Conservation (phyloP, 495 filamentous ascomycete species). For the Pseudotulostoma volvatum region DNA sequence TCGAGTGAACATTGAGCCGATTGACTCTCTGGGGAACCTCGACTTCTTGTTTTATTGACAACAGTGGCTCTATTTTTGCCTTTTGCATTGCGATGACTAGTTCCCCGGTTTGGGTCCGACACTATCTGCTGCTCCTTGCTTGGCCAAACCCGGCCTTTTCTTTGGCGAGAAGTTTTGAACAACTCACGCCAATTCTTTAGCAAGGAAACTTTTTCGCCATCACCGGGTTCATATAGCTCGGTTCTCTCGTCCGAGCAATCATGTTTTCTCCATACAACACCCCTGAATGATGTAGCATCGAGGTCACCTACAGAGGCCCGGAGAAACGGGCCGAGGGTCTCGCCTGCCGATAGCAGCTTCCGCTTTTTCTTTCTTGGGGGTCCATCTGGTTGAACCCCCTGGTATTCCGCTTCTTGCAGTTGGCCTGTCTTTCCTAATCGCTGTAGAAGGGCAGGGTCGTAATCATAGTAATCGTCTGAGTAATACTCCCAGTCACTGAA, state of each 20-base stretch:
- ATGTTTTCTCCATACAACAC: constrained; percentile 25
- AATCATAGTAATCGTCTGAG: constrained; percentile 35
- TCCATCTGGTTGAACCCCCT: constrained; percentile 5
- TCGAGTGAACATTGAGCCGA: too few species aligned
- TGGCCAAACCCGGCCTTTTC: too few species aligned
- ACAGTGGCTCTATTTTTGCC: too few species aligned
- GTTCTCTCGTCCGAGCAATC: constrained; percentile 14
- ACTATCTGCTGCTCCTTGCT: too few species aligned
- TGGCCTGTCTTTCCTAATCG: constrained; percentile 3
- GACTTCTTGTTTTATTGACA: too few species aligned
- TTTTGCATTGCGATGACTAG: too few species aligned
- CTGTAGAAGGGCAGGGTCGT: constrained; percentile 21
- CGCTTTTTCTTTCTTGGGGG: constrained; percentile 5
- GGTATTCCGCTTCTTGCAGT: constrained; percentile 1
- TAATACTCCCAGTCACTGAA: constrained; percentile 35
- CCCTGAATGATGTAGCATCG: constrained; percentile 17
- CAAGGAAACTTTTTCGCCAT: constrained; percentile 27
- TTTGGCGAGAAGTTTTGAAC: constrained; percentile 24
- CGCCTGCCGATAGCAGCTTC: constrained; percentile 1
- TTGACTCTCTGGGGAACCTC: too few species aligned
- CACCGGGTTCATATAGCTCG: constrained; percentile 22
- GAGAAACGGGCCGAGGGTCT: constrained; percentile 2
- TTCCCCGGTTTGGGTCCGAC: too few species aligned
- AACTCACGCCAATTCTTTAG: constrained; percentile 37
- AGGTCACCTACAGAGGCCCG: constrained; percentile 2